Evolutionary conservation across 2,329 filamentous ascomycete species (phyloP).

Genomic region (Alternaria sp.): DNA sequence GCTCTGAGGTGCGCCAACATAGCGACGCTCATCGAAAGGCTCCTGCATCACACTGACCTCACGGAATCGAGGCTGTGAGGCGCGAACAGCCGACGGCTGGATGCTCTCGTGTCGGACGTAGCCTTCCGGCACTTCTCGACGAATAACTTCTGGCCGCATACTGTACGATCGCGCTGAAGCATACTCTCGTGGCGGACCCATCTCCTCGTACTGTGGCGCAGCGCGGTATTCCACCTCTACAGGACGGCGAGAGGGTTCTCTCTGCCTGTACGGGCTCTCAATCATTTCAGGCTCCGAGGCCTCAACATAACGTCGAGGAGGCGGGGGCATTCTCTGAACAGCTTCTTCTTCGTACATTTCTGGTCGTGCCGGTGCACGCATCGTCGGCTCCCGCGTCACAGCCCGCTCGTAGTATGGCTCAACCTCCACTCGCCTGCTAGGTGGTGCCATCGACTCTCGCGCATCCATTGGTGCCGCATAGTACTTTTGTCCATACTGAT

Average conservation of each 20-base stretch:
- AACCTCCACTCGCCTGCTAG: constrained; percentile 56
- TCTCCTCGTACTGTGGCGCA: constrained; percentile 44
- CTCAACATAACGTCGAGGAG: constrained; percentile 59
- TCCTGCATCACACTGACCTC: constrained; percentile 52
- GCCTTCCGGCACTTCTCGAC: constrained; percentile 43
- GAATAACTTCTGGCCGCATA: constrained; percentile 46
- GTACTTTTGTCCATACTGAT: constrained; percentile 84
- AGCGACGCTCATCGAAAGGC: constrained; percentile 41
- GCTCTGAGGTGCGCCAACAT: constrained; percentile 36
- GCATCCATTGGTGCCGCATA: constrained; percentile 60
- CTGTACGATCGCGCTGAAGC: constrained; percentile 45
- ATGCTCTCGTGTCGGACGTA: constrained; percentile 51
- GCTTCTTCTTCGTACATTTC: constrained; percentile 55
- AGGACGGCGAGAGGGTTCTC: constrained; percentile 64
- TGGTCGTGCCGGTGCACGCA: constrained; percentile 56
- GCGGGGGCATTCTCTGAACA: constrained; percentile 53
- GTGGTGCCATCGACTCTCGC: constrained; percentile 62
- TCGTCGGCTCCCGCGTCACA: constrained; percentile 59
- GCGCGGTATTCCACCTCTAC: constrained; percentile 44
- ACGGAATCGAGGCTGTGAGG: constrained; percentile 43
- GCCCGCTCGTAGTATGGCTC: constrained; percentile 71
- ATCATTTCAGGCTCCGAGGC: constrained; percentile 64
- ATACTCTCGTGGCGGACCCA: constrained; percentile 45
- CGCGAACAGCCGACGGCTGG: constrained; percentile 45
- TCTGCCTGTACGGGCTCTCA: constrained; percentile 63